phyloP scores from a whole-genome alignment of 2,329 filamentous ascomycete genomes.

The Sphaerulina populicola region DNA sequence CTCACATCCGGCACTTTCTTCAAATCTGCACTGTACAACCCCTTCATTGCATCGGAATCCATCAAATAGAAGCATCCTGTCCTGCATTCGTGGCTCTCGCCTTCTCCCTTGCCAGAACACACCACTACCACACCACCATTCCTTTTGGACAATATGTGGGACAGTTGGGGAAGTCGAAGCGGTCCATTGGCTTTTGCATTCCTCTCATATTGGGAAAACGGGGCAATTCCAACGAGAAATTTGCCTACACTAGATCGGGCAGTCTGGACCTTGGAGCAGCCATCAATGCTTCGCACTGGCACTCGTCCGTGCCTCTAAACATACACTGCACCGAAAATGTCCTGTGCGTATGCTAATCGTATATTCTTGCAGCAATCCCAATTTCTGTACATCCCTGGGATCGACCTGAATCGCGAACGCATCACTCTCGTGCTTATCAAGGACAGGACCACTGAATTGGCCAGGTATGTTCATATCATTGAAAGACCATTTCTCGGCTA shows the following conservation, averaged over 20 bases:
- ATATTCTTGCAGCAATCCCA: neutral
- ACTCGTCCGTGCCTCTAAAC: neutral
- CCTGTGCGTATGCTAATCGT: neutral
- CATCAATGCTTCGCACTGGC: neutral
- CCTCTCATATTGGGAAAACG: neutral
- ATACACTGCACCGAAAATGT: neutral
- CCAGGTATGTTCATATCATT: constrained; percentile 18
- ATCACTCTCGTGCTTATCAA: neutral
- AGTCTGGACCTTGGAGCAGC: neutral
- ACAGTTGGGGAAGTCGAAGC: neutral
- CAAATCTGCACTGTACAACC: neutral
- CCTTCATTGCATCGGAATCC: neutral
- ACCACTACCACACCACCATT: neutral
- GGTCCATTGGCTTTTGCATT: constrained; percentile 3
- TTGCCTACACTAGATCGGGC: neutral
- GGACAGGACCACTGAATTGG: constrained; percentile 5
- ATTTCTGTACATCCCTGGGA: neutral
- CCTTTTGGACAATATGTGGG: constrained; percentile 1
- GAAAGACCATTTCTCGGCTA: constrained; percentile 16
- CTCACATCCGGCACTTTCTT: neutral
- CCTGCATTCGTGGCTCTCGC: neutral
- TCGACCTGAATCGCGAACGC: neutral
- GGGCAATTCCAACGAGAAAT: constrained; percentile 11
- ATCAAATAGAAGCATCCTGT: neutral
- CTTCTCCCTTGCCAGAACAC: neutral